Evolutionary conservation across 345 rosid genomes (phyloP).

Genomic region (Balakata baccata): DNA sequence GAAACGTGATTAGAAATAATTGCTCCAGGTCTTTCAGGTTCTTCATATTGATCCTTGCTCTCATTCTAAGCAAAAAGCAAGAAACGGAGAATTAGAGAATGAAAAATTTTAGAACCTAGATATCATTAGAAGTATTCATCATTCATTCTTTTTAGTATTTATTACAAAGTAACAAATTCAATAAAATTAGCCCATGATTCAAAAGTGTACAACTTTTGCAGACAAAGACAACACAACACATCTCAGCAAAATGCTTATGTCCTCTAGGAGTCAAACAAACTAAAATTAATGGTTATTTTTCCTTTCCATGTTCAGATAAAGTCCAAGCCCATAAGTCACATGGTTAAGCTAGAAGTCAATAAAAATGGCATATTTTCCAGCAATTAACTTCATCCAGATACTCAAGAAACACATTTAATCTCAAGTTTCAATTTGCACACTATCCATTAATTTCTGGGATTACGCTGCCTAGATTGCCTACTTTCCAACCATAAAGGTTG

Average conservation of each 20-base stretch:
- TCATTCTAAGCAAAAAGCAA: slow-evolving; percentile 31
- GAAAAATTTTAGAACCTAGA: background rate
- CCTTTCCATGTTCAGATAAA: background rate
- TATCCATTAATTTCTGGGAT: too few species aligned
- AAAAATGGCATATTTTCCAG: too few species aligned
- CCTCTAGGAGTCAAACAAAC: background rate
- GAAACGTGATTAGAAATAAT: slow-evolving; percentile 88
- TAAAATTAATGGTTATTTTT: too few species aligned
- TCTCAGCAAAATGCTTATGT: background rate
- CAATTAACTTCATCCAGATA: too few species aligned
- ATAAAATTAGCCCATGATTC: background rate
- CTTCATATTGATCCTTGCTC: slow-evolving; percentile 38
- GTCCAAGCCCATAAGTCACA: background rate
- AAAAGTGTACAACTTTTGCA: background rate
- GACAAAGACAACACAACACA: background rate
- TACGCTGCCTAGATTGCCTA: too few species aligned
- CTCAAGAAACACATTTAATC: too few species aligned
- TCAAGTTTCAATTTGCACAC: too few species aligned
- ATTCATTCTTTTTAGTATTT: background rate
- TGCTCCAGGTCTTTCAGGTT: slow-evolving; percentile 71
- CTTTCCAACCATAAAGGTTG: too few species aligned
- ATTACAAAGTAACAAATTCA: background rate
- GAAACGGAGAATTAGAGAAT: background rate
- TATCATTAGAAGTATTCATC: background rate
- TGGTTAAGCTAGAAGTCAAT: background rate